Conservation (phyloP, 345 rosid genomes). For the Sisymbrium altissimum region DNA sequence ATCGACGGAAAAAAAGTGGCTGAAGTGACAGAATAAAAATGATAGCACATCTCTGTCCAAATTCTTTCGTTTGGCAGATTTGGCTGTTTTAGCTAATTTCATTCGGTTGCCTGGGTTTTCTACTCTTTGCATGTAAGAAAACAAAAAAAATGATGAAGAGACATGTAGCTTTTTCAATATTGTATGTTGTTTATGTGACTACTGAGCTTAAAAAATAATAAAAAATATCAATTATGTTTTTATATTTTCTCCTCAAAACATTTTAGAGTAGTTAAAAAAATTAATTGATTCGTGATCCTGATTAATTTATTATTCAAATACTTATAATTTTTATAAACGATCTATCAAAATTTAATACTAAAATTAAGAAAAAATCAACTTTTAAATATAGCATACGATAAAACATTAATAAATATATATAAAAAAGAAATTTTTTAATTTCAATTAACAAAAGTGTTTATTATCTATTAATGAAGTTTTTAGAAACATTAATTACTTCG, state of each 20-base stretch:
- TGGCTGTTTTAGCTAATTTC: constrained; percentile 6
- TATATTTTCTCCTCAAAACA: background rate
- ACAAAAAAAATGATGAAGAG: background rate
- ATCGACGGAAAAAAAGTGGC: background rate
- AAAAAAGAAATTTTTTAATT: too few species aligned
- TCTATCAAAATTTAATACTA: background rate
- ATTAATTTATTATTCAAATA: too few species aligned
- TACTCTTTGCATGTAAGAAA: background rate
- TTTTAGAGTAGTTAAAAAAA: too few species aligned
- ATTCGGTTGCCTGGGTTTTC: background rate
- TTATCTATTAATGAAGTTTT: too few species aligned
- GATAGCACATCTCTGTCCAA: background rate
- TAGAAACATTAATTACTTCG: too few species aligned
- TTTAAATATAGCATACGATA: too few species aligned
- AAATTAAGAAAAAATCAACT: background rate
- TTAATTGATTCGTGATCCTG: too few species aligned
- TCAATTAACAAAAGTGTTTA: too few species aligned
- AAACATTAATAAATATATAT: too few species aligned
- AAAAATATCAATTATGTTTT: too few species aligned
- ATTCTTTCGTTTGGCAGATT: constrained; percentile 16
- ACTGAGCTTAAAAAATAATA: background rate
- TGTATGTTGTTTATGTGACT: background rate
- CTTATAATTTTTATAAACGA: background rate
- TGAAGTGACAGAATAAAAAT: constrained; percentile 20
- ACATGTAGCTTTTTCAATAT: background rate